Evolutionary conservation across 2,329 filamentous ascomycete species (phyloP).

Genomic region (Verticillium nonalfalfae): DNA sequence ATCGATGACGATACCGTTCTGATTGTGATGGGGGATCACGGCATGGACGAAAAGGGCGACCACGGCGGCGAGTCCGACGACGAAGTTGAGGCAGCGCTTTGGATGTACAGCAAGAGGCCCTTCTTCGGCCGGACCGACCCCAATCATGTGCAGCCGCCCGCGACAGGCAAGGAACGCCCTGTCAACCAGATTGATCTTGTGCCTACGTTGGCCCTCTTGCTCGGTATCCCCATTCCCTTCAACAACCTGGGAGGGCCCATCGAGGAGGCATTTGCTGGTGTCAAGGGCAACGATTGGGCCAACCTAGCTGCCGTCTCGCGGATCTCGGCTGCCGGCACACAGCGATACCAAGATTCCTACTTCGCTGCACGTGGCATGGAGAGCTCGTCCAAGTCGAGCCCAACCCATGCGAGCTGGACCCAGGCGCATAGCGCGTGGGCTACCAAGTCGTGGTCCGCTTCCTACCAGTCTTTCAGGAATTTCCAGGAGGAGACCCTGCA

Average conservation of each 20-base stretch:
- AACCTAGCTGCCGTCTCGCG: slow-evolving; percentile 74
- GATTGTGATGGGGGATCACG: slow-evolving; percentile 97
- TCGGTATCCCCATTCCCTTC: slow-evolving; percentile 90
- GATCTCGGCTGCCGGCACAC: slow-evolving; percentile 76
- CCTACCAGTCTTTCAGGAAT: slow-evolving; percentile 54
- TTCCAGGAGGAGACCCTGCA: slow-evolving; percentile 76
- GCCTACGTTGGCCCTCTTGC: slow-evolving; percentile 78
- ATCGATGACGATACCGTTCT: slow-evolving; percentile 84
- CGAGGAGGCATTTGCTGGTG: slow-evolving; percentile 81
- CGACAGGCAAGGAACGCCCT: slow-evolving; percentile 71
- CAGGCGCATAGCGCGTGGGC: slow-evolving; percentile 39
- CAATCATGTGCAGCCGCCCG: slow-evolving; percentile 50
- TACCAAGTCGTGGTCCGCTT: slow-evolving; percentile 27
- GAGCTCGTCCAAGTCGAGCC: slow-evolving; percentile 36
- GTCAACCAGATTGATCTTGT: slow-evolving; percentile 90
- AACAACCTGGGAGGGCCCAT: slow-evolving; percentile 93
- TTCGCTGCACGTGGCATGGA: slow-evolving; percentile 64
- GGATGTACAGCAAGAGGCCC: slow-evolving; percentile 94
- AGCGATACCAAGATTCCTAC: slow-evolving; percentile 84
- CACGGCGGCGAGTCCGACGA: slow-evolving; percentile 98
- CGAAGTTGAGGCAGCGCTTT: slow-evolving; percentile 87
- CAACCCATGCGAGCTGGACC: slow-evolving; percentile 34
- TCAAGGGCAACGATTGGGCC: slow-evolving; percentile 61
- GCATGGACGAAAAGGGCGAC: slow-evolving; percentile 95
- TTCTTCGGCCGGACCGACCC: slow-evolving; percentile 73